Evolutionary conservation across 1,139 yeast genomes (phyloP), one percentile per base, ranked within the genome.

Genomic region (Geotrichum carabidarum): DNA sequence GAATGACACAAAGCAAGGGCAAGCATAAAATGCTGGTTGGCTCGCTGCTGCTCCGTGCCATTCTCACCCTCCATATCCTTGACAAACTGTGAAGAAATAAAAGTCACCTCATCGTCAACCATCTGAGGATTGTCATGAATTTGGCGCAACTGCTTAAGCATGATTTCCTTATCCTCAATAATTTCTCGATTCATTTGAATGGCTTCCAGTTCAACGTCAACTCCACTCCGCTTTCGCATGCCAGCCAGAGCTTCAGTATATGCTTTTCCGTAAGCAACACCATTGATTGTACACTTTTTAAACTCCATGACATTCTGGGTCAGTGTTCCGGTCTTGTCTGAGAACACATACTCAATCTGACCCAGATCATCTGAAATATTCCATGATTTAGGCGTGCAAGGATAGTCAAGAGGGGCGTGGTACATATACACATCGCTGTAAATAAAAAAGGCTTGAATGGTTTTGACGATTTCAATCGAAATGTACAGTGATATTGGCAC

Each of bases 261-360:
- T 0, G 98, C 98, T 62, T 86, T 77, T 41, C 99, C 99, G 66
- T 93, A 93, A 11, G 86, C 78, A 53, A 81, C 80, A 44, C 98
- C 98, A 65, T 82, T 81, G 58, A 93, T 84, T 1, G 96, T 83
- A 68, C 95, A 86, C 68, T 93, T 93, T 63, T 89, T 88, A 71
- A 90, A 91, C 68, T 91, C 96, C 98, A 93, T 93, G 36, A 91
- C 87, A 69, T 93, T 93, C 68, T 91, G 98, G 1, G 99, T 93
- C 62, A 93, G 76, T 0, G 99, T 93, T 57, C 99, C 99, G 0
- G 99, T 93, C 71, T 93, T 93, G 73, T 93, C 98, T 66, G 96
- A 87, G 71, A 93, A 93, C 45, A 93, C 84, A 68, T 90, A 93
- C 69, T 91, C 98, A 63, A 93, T 86, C 71, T 93, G 98, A 30